A percentile compares a stretch with the other conserved stretches of the same genome.
Conservation (phyloP, 2,329 filamentous ascomycete genomes). For the Epicoccum sorghinum region DNA sequence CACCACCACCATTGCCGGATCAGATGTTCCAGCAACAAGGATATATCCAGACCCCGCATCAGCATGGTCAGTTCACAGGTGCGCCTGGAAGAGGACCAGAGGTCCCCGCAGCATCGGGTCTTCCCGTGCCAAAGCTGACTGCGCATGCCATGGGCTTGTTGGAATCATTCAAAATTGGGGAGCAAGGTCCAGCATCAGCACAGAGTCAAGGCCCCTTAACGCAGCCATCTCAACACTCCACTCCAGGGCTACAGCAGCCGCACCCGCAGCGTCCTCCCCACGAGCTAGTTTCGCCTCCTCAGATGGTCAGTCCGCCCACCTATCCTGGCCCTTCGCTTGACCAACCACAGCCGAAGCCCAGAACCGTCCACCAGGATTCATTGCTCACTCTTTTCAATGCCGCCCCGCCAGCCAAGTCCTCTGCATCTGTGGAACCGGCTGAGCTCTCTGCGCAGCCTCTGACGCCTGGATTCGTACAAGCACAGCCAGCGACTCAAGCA, state of each 20-base stretch:
- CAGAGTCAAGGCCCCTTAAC: conserved; percentile 14
- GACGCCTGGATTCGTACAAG: conserved; percentile 40
- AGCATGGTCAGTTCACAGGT: conserved; percentile 37
- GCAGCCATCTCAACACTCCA: conserved; percentile 27
- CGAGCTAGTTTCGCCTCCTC: conserved; percentile 35
- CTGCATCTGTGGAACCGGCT: conserved; percentile 44
- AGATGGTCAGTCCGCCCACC: conserved; percentile 36
- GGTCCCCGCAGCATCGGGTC: conserved; percentile 61
- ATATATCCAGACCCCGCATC: conserved; percentile 43
- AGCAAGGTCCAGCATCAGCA: conserved; percentile 29
- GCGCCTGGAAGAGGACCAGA: conserved; percentile 48
- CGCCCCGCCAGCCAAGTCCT: conserved; percentile 29
- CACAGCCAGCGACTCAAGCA: conserved; percentile 27
- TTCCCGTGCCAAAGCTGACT: conserved; percentile 64
- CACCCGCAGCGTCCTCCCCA: conserved; percentile 28
- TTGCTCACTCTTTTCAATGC: conserved; percentile 54
- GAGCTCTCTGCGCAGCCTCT: conserved; percentile 55
- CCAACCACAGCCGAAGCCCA: conserved; percentile 44
- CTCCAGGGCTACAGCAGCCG: conserved; percentile 31
- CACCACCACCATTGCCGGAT: conserved; percentile 25
- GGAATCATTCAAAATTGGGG: conserved; percentile 60
- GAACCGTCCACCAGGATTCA: conserved; percentile 52
- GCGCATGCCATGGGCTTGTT: conserved; percentile 64
- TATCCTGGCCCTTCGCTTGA: conserved; percentile 38
- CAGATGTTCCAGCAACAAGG: conserved; percentile 21